Percentiles rank a stretch among this genome's conserved stretches.
Evolutionary conservation across 164 flowering plant genomes (phyloP).

Genomic region (Dillenia suffruticosa): DNA sequence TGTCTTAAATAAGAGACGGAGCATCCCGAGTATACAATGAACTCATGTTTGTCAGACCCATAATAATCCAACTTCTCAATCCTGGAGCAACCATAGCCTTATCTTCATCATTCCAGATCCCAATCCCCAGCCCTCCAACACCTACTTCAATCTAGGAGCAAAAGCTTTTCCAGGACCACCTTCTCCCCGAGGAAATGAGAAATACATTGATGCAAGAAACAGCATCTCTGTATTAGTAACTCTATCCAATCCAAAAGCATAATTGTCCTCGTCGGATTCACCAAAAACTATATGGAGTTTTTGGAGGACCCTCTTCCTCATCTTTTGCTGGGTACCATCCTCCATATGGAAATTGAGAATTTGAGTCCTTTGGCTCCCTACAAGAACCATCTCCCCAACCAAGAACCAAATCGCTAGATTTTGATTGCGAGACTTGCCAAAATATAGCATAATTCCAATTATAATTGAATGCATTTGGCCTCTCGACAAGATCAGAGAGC

Average conservation of each 20-base stretch:
- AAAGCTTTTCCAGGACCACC: slow-evolving; percentile 88
- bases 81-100: too few species aligned
- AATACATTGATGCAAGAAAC: slow-evolving; percentile 93
- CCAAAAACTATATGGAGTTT: slow-evolving; percentile 71
- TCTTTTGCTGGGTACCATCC: slow-evolving; percentile 71
- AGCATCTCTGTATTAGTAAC: slow-evolving; percentile 94
- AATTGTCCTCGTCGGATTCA: slow-evolving; percentile 80
- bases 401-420: slow-evolving; percentile 63
- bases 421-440: slow-evolving; percentile 84
- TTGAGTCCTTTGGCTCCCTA: slow-evolving; percentile 56
- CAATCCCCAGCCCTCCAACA: too few species aligned
- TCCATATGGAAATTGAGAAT: slow-evolving; percentile 31
- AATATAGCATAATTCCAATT: slow-evolving; percentile 92
- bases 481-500: slow-evolving; percentile 89
- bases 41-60: too few species aligned
- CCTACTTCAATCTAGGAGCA: slow-evolving; percentile 52
- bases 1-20: too few species aligned
- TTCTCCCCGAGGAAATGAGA: slow-evolving; percentile 76
- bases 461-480: slow-evolving; percentile 48
- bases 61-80: too few species aligned
- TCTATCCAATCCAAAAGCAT: slow-evolving; percentile 70
- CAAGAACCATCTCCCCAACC: slow-evolving; percentile 99
- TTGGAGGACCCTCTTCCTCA: slow-evolving; percentile 82
- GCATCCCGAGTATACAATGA: too few species aligned
- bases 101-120: too few species aligned